Conservation (phyloP, 2,329 filamentous ascomycete species). For the Ascochyta clinopodiicola region DNA sequence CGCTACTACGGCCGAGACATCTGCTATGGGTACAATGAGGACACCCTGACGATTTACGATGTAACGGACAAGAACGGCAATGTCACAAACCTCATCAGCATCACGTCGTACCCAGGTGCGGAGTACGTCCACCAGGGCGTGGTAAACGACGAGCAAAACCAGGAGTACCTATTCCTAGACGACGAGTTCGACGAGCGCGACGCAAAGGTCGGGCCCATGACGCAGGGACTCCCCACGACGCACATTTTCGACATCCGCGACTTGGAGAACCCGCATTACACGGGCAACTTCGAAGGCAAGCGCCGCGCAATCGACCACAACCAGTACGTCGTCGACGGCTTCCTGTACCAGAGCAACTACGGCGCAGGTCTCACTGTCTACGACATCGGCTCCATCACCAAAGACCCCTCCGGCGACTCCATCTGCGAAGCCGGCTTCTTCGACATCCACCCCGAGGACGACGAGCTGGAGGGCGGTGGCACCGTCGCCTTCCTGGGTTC, state of each 20-base stretch:
- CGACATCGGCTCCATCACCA: conserved; percentile 47
- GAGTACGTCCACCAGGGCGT: conserved; percentile 63
- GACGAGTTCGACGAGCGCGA: conserved; percentile 44
- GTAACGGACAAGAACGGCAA: conserved; percentile 55
- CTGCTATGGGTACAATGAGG: conserved; percentile 63
- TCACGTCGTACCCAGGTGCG: conserved; percentile 59
- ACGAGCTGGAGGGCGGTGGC: conserved; percentile 43
- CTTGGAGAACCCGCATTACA: conserved; percentile 42
- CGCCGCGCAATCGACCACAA: conserved; percentile 52
- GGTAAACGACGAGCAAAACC: conserved; percentile 33
- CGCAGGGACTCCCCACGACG: conserved; percentile 37
- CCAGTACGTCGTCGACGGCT: conserved; percentile 50
- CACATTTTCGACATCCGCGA: conserved; percentile 45
- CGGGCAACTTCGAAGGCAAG: conserved; percentile 48
- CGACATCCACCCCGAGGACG: conserved; percentile 51
- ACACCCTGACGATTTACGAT: conserved; percentile 58
- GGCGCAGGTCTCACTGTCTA: conserved; percentile 47
- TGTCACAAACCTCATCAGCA: conserved; percentile 55
- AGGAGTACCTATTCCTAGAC: conserved; percentile 40
- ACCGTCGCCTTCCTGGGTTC: conserved; percentile 48
- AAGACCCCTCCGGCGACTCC: conserved; percentile 43
- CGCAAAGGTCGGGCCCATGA: conserved; percentile 35
- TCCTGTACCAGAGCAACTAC: conserved; percentile 51
- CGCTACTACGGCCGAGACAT: conserved; percentile 58
- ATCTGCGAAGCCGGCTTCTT: conserved; percentile 52